Base-by-base conservation (phyloP, 345 rosid genomes). In the Iberis pinnata region DNA sequence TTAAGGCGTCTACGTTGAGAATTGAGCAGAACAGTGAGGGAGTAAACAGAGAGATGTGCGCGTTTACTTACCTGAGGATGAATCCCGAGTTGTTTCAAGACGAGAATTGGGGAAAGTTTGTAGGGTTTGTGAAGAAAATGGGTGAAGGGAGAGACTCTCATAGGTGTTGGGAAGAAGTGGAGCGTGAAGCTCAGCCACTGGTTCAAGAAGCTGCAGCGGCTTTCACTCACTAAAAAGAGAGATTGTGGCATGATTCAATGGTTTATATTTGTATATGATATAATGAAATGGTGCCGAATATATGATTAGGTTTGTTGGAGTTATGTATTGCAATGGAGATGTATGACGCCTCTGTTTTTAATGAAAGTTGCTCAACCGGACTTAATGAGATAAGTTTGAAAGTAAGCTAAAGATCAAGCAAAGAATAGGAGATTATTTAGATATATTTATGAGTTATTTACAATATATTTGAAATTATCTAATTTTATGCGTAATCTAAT, bases 51-150 rank as follows among this genome's bases (percentile, higher is more conserved):
- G 79, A 84, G 71, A 92, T 87, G 98, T 92, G 93, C 12, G 96
- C 96, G 12, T 92, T 92, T 71, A 87, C 98, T 0, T 92, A 92
- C 73, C 63, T 92, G 67, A 83, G 98, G 72, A 87, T 92, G 98
- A 92, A 72, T 29, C 96, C 96, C 0, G 66, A 76, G 32, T 44
- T 90, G 51, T 90, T 90, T 29, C 81, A 87, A 13, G 71, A 77
- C 0, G 84, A 82, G 4, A 87, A 90, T 56, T 90, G 98, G 96
- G 78, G 96, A 39, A 70, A 63, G 16, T 90, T 90, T n/a, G 95
- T 90, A 16, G 74, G 76, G 8, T 87, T 90, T 33, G 95, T 84
- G 67, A 87, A 84, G 88, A 87, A 79, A 78, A 90, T 90, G 98
- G 74, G 79, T 1, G 95, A 84, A 67, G 93, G 95, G 35, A 82